Percentiles rank a stretch among this genome's conserved stretches.
Evolutionary conservation across 768 basidiomycete species (phyloP).

Genomic region (Leccinum uliginosum): DNA sequence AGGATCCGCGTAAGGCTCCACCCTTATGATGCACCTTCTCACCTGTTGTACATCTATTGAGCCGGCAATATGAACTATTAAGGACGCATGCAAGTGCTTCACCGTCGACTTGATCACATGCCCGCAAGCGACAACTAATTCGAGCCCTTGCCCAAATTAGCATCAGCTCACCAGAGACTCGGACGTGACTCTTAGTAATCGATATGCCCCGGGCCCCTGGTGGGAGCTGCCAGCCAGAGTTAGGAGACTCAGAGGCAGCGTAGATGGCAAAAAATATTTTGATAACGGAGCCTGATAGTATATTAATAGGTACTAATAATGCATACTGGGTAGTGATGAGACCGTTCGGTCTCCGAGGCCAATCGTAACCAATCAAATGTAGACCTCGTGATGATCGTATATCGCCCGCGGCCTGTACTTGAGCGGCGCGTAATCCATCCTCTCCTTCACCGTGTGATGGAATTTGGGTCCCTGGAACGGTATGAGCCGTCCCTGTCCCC

Average conservation of each 20-base stretch:
- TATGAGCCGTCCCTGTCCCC: conserved; percentile 58
- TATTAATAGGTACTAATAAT: background rate
- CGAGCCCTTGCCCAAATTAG: no score
- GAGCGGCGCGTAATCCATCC: conserved; percentile 44
- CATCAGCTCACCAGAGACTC: no score
- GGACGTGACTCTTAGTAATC: no score
- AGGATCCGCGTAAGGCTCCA: background rate
- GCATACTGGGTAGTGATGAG: no score
- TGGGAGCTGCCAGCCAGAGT: no score
- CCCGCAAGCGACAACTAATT: background rate
- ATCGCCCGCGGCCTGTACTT: conserved; percentile 57
- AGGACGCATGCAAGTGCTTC: background rate
- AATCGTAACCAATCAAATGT: conserved; percentile 29
- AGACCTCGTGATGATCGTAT: conserved; percentile 44
- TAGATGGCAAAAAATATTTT: no score
- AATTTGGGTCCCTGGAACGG: conserved; percentile 46
- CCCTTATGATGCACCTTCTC: no score
- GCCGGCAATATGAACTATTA: background rate
- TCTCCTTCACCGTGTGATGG: conserved; percentile 58
- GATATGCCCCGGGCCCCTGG: no score
- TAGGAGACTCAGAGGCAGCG: no score
- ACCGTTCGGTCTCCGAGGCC: no score
- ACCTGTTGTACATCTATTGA: background rate
- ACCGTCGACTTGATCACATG: background rate
- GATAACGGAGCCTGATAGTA: no score